Percentiles rank a stretch among this genome's conserved stretches.
phyloP scores from a whole-genome alignment of 257 asterid species.

The Solanum medicagineum region DNA sequence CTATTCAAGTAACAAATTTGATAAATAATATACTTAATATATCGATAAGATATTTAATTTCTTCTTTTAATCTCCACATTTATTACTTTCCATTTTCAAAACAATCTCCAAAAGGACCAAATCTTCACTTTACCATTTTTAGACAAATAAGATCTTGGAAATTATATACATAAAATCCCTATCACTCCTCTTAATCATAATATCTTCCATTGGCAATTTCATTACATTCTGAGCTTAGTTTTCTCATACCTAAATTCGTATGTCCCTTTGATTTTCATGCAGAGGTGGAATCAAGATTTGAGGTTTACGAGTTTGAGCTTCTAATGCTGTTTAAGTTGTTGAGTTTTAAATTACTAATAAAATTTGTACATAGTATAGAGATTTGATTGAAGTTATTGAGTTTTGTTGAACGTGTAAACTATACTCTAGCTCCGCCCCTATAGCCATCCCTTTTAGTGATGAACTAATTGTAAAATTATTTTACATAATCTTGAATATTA shows the following conservation, averaged over 20 bases:
- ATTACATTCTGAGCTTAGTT: background rate
- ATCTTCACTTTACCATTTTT: background rate
- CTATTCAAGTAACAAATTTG: background rate
- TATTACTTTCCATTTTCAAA: background rate
- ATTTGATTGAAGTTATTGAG: background rate
- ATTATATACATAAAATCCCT: background rate
- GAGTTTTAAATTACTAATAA: background rate
- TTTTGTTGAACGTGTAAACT: background rate
- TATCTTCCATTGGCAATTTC: background rate
- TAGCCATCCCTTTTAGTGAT: background rate
- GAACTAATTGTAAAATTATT: background rate
- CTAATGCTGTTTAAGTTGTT: background rate
- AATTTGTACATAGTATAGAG: background rate
- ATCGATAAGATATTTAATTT: background rate
- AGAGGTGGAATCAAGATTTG: accelerated
- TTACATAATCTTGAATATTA: background rate
- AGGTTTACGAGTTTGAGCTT: background rate
- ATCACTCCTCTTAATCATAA: background rate
- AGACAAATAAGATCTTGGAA: background rate
- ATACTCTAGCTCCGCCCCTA: background rate
- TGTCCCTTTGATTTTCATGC: background rate
- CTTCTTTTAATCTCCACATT: background rate
- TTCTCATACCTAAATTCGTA: background rate
- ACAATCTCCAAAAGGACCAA: background rate
- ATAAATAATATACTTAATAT: background rate